Base-by-base conservation (phyloP, 345 rosid species). In the Lumnitzera littorea region DNA sequence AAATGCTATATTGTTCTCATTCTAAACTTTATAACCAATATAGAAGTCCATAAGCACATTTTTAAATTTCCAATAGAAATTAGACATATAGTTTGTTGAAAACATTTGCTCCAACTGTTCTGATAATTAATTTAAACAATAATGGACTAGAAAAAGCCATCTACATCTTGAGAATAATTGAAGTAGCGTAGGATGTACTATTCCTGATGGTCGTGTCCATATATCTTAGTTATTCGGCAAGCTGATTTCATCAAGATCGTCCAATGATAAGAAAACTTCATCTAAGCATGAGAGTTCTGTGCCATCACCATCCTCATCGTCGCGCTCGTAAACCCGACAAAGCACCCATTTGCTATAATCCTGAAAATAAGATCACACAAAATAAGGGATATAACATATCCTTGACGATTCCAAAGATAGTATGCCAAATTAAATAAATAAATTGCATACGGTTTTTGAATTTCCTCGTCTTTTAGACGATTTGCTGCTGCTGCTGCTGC, bases 241-340 rank as follows among this genome's bases (percentile, higher is more conserved):
- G 78, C 92, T 89, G 61, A 89, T 89, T 77, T 92, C 98, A 57
- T 92, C 98, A 24, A 89, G 80, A 71, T 92, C 98, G 51, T 92
- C 98, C 70, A 92, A 67, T 11, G 98, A 89, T 67, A 92, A 67
- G 67, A 92, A 92, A 16, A 92, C 96, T 81, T 92, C 98, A 60
- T 89, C 98, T 73, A 92, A 78, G 67, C 96, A 87, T 17, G 98
- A 92, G 13, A 92, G 89, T 60, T 87, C 94, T n/a, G 75, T 62
- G 60, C 81, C 85, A 4, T 58, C 51, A 14, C 58, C 48, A 57
- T 77, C 84, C 5, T 67, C 79, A 2, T 76, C 70, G n/a, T 56
- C 70, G 25, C 80, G 65, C 68, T 92, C 94, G 50, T 82, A 81
- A 50, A 92, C 98, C 67, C 95, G 80, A 73, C 98, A 89, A 14